Conservation (phyloP, 345 rosid genomes). For the Eucalyptus pauciflora region DNA sequence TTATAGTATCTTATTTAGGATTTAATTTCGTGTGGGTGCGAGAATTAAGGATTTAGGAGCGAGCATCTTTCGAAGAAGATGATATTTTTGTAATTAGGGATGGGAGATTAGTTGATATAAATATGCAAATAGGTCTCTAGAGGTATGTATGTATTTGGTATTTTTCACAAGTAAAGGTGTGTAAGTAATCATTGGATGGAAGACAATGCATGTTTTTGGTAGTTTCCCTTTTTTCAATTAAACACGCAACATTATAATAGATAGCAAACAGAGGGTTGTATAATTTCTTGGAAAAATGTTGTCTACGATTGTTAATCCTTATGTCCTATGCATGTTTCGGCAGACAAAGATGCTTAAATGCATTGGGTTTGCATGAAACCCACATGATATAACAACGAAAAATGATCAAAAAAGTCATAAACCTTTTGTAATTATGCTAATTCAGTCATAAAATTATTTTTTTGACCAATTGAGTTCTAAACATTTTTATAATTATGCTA, state of each 20-base stretch:
- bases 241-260: not conserved
- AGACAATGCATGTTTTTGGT: not conserved
- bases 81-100: not conserved
- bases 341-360: not conserved
- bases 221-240: not conserved
- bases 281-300: not conserved
- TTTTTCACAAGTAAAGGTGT: not conserved
- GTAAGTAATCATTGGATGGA: not conserved
- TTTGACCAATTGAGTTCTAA: too few species aligned
- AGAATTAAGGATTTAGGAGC: not conserved
- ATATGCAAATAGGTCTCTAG: not conserved
- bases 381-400: not conserved
- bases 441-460: too few species aligned
- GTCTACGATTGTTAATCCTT: not conserved
- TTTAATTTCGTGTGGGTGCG: not conserved
- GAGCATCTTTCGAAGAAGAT: not conserved
- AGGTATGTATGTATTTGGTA: not conserved
- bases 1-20: too few species aligned
- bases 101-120: not conserved
- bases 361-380: not conserved
- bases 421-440: too few species aligned
- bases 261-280: not conserved
- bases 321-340: not conserved
- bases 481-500: too few species aligned
- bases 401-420: too few species aligned